A percentile compares a stretch with the other conserved stretches of the same genome.
phyloP scores from a whole-genome alignment of 805 yeast species.

The Allodekkera sacchari region DNA sequence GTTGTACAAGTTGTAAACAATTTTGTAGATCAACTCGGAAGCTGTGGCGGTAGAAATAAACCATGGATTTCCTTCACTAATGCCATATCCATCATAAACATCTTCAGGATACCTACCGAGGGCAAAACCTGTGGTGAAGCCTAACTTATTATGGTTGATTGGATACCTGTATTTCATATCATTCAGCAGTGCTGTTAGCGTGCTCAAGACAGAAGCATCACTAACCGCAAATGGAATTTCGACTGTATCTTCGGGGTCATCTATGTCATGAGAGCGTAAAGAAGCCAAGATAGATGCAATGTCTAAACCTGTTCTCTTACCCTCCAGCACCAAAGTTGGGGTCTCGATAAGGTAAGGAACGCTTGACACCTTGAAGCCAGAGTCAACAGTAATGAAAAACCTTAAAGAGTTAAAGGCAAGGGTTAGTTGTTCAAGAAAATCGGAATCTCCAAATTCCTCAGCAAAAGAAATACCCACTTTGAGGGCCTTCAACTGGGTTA shows the following conservation, averaged over 20 bases:
- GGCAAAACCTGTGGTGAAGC: slow-evolving; percentile 45
- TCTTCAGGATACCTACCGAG: slow-evolving; percentile 94
- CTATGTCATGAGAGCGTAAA: slow-evolving; percentile 37
- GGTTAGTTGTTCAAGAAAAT: slow-evolving; percentile 24
- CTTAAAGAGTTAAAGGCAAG: slow-evolving; percentile 27
- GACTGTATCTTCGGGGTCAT: slow-evolving; percentile 22
- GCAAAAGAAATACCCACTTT: slow-evolving; percentile 42
- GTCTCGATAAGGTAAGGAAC: slow-evolving; percentile 63
- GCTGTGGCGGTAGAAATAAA: slow-evolving; percentile 70
- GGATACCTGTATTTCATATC: slow-evolving; percentile 75
- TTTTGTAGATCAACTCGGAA: slow-evolving; percentile 51
- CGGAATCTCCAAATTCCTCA: slow-evolving; percentile 19
- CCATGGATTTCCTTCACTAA: slow-evolving; percentile 89
- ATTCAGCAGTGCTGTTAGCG: slow-evolving; percentile 51
- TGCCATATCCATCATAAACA: slow-evolving; percentile 66
- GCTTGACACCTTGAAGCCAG: slow-evolving; percentile 32
- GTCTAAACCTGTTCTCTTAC: slow-evolving; percentile 65
- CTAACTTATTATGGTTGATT: slow-evolving; percentile 47
- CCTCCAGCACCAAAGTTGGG: slow-evolving; percentile 33
- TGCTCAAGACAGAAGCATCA: slow-evolving; percentile 50
- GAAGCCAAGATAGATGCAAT: slow-evolving; percentile 57
- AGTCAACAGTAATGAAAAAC: slow-evolving; percentile 29
- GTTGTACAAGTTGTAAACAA: slow-evolving; percentile 36
- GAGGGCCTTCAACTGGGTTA: slow-evolving; percentile 67
- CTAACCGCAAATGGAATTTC: slow-evolving; percentile 56